These are phyloP conservation scores for Penicillium simplicissimum DNA, from an alignment of 495 filamentous ascomycete species.

Conservation along the genomic window DNA sequence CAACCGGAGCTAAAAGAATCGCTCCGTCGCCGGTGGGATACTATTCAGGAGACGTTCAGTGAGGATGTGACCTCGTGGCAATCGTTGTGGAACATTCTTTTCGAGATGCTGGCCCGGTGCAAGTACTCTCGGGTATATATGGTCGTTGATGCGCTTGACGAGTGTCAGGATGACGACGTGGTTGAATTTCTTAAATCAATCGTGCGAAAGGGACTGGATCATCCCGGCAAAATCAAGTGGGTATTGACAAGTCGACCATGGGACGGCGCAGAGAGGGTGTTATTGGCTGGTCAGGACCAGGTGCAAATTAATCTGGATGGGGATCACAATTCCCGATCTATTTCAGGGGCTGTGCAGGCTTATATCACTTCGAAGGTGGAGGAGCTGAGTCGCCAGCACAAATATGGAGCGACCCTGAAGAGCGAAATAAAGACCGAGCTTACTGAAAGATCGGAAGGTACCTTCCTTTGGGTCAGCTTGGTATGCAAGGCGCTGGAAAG, in stretches of 20 bases:
- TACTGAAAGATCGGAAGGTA: slow-evolving; percentile 27
- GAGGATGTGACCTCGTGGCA: slow-evolving; percentile 9
- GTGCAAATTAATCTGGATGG: slow-evolving; percentile 19
- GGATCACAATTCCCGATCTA: slow-evolving; percentile 12
- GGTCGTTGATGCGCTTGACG: slow-evolving; percentile 22
- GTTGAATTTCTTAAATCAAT: slow-evolving; percentile 33
- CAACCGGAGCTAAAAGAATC: slow-evolving; percentile 25
- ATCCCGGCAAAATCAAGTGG: slow-evolving; percentile 26
- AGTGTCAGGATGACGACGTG: slow-evolving; percentile 26
- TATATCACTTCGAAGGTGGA: too few species aligned
- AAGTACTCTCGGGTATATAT: slow-evolving; percentile 10
- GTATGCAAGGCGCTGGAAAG: slow-evolving; percentile 22
- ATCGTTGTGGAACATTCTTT: slow-evolving; percentile 32
- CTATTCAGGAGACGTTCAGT: slow-evolving; percentile 3
- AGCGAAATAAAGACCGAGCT: slow-evolving; percentile 18
- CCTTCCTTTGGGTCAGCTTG: slow-evolving; percentile 36
- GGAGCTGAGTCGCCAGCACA: too few species aligned
- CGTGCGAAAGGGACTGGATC: slow-evolving; percentile 14
- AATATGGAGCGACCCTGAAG: too few species aligned
- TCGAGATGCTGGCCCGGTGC: slow-evolving; percentile 26
- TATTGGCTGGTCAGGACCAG: slow-evolving; percentile 19
- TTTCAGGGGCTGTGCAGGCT: too few species aligned
- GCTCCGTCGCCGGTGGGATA: slow-evolving; percentile 25
- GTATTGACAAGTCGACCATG: slow-evolving; percentile 30
- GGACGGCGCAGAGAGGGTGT: slow-evolving; percentile 19